A percentile compares a stretch with the other conserved stretches of the same genome.
Conservation (phyloP, 768 basidiomycete genomes). For the Suillus plorans region DNA sequence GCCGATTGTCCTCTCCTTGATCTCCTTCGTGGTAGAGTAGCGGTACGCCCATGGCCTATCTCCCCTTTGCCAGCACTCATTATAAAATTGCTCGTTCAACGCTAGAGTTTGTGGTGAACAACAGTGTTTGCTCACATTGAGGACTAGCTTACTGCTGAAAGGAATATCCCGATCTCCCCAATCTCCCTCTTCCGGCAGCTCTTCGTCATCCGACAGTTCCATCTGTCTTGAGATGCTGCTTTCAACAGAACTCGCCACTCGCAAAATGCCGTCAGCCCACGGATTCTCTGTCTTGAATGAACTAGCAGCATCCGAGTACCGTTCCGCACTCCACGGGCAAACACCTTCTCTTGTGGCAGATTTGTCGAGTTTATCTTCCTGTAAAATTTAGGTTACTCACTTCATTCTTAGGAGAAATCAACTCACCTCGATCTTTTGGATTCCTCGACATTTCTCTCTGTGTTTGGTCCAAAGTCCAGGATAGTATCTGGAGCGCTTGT, state of each 20-base stretch:
- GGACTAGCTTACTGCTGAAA: slow-evolving; percentile 27
- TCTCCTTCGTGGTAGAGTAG: slow-evolving; percentile 30
- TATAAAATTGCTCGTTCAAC: slow-evolving; percentile 20
- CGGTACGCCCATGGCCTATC: slow-evolving; percentile 25
- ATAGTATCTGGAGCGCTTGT: slow-evolving; percentile 34
- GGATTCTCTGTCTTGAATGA: not conserved
- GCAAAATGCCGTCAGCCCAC: not conserved
- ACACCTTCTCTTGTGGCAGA: not conserved
- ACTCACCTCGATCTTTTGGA: slow-evolving; percentile 28
- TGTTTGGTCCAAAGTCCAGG: slow-evolving; percentile 37
- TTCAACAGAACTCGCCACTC: not conserved
- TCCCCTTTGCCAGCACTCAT: slow-evolving; percentile 8
- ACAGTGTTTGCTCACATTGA: slow-evolving; percentile 10
- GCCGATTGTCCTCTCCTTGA: slow-evolving; percentile 18
- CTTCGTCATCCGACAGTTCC: slow-evolving; percentile 15
- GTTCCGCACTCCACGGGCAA: not conserved
- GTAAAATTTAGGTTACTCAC: slow-evolving; percentile 3
- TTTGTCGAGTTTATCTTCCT: slow-evolving; percentile 15
- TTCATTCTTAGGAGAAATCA: not conserved
- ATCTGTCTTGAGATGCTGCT: not conserved
- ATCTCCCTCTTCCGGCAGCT: slow-evolving; percentile 14
- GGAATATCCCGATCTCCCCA: slow-evolving; percentile 12
- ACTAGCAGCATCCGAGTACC: slow-evolving; percentile 1
- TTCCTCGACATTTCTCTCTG: slow-evolving; percentile 26
- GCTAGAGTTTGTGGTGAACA: slow-evolving; percentile 14